Percentiles rank a stretch among this genome's conserved stretches.
Conservation (phyloP, 768 basidiomycete genomes). For the Russula vinacea region DNA sequence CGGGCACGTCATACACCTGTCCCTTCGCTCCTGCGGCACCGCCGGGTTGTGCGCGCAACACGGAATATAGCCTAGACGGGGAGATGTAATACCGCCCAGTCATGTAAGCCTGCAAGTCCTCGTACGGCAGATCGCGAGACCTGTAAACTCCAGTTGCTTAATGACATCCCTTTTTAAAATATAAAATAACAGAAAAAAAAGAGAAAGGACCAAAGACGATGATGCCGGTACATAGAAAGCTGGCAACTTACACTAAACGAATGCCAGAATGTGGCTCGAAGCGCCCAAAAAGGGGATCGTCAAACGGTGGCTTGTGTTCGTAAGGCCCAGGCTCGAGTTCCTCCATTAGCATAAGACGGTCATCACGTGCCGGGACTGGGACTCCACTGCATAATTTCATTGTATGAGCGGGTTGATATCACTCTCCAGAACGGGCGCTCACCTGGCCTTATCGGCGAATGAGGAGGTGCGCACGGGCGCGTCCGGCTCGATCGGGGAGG, state of each 20-base stretch:
- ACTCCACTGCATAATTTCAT: slow-evolving; percentile 18
- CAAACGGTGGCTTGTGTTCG: slow-evolving; percentile 64
- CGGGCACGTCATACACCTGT: slow-evolving; percentile 86
- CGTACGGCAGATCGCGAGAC: slow-evolving; percentile 68
- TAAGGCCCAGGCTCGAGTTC: slow-evolving; percentile 74
- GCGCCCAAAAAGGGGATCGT: slow-evolving; percentile 72
- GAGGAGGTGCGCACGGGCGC: slow-evolving; percentile 15
- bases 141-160: slow-evolving; percentile 39
- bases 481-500: slow-evolving; percentile 7
- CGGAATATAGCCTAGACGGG: slow-evolving; percentile 85
- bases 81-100: slow-evolving; percentile 82
- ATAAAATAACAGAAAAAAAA: not conserved
- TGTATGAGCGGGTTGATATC: not conserved
- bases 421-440: slow-evolving; percentile 9
- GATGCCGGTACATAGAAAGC: not conserved
- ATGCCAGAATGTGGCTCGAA: slow-evolving; percentile 93
- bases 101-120: slow-evolving; percentile 77
- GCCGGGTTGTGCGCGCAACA: slow-evolving; percentile 69
- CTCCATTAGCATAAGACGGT: slow-evolving; percentile 68
- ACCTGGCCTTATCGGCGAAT: slow-evolving; percentile 32
- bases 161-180: too few species aligned
- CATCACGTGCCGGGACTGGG: slow-evolving; percentile 45
- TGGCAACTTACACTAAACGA: slow-evolving; percentile 61
- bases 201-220: not conserved
- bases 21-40: slow-evolving; percentile 37